phyloP scores from a whole-genome alignment of 352 stramenopile species.

The Phytophthora sojae region DNA sequence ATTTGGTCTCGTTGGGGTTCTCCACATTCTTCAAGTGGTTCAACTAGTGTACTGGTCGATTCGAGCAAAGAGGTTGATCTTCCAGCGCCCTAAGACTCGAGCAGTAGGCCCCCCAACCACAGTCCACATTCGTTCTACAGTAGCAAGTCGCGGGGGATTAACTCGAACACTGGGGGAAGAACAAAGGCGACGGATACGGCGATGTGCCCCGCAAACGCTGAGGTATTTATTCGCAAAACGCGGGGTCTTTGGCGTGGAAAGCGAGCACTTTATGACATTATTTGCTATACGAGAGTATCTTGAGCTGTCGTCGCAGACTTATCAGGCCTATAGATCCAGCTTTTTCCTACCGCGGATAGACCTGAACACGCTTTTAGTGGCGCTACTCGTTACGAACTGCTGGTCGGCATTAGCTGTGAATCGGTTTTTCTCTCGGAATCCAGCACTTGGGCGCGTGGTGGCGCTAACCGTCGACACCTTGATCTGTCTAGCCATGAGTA shows the following conservation, averaged over 20 bases:
- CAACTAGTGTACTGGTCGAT: conserved; percentile 3
- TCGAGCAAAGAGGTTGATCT: neutral
- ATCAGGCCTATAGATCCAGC: conserved; percentile 32
- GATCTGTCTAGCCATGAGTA: conserved; percentile 2
- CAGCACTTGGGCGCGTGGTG: conserved; percentile 2
- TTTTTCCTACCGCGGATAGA: conserved; percentile 16
- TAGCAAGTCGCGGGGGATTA: neutral
- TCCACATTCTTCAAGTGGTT: neutral
- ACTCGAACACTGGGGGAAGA: neutral
- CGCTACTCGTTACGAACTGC: conserved; percentile 41
- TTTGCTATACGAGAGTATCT: conserved; percentile 21
- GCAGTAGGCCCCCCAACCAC: neutral
- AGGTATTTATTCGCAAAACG: neutral
- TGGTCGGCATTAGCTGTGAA: conserved; percentile 61
- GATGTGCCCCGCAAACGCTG: neutral
- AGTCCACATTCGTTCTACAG: neutral
- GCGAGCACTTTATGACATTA: conserved; percentile 23
- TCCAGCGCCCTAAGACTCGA: neutral
- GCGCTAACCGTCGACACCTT: neutral
- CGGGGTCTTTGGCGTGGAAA: conserved; percentile 21
- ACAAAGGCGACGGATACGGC: neutral
- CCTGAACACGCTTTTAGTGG: conserved; percentile 39
- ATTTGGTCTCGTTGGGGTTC: neutral
- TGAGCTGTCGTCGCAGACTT: conserved; percentile 17
- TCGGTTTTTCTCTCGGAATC: conserved; percentile 35